Conservation (phyloP, 1,284 basidiomycete species). For the Boletus smithii region DNA sequence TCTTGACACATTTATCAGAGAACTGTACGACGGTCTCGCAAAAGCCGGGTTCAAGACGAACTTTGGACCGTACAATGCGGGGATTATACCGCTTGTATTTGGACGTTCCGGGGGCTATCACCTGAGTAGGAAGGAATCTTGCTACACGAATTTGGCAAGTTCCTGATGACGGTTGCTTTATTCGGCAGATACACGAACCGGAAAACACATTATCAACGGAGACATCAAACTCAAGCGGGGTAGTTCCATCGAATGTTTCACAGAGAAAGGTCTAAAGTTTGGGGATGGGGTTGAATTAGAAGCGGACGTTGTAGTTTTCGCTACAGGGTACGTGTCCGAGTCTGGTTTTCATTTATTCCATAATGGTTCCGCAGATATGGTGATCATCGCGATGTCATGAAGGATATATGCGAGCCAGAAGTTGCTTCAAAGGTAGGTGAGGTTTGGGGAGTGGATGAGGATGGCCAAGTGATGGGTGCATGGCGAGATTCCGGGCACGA, state of each 20-base stretch:
- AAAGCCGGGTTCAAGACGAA: slow-evolving; percentile 46
- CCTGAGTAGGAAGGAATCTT: slow-evolving; percentile 21
- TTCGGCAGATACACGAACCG: slow-evolving; percentile 39
- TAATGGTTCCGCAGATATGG: not conserved
- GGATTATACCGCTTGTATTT: slow-evolving; percentile 43
- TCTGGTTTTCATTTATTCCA: not conserved
- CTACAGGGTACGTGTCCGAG: not conserved
- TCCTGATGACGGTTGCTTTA: not conserved
- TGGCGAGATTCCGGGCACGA: slow-evolving; percentile 50
- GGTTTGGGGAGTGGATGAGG: slow-evolving; percentile 56
- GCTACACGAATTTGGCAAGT: not conserved
- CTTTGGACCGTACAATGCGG: slow-evolving; percentile 42
- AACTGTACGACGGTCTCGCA: slow-evolving; percentile 42
- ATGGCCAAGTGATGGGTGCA: slow-evolving; percentile 54
- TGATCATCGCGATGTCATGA: not conserved
- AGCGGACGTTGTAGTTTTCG: slow-evolving; percentile 33
- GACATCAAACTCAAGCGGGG: slow-evolving; percentile 52
- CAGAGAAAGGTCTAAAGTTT: slow-evolving; percentile 34
- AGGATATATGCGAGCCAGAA: slow-evolving; percentile 41
- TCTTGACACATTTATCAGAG: slow-evolving; percentile 20
- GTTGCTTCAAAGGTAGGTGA: slow-evolving; percentile 44
- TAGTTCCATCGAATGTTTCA: slow-evolving; percentile 40
- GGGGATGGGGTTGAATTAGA: slow-evolving; percentile 31
- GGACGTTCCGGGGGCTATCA: slow-evolving; percentile 49
- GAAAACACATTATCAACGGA: slow-evolving; percentile 47